Conservation (phyloP, 2,329 filamentous ascomycete species). For the Neofusicoccum umdonicola region DNA sequence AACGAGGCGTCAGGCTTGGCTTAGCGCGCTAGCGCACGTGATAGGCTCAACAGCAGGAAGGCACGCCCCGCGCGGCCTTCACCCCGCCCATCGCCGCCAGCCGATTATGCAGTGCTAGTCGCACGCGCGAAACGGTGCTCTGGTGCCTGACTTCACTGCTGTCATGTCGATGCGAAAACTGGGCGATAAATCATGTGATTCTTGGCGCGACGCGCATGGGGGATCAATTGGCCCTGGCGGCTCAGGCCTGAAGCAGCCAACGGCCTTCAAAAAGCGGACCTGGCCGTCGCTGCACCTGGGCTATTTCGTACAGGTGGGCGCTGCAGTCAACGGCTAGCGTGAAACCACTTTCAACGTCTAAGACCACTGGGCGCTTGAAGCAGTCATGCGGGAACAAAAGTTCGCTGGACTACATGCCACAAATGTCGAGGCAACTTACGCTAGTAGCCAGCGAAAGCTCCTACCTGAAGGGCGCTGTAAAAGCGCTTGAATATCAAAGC, state of each 20-base stretch:
- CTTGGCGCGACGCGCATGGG: background rate
- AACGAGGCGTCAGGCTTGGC: background rate
- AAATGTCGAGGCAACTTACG: too few relatives aligned
- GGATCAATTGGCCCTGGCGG: background rate
- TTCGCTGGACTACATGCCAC: too few relatives aligned
- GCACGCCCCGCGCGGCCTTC: background rate
- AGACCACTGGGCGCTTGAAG: too few relatives aligned
- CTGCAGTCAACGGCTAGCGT: background rate
- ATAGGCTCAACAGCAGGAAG: background rate
- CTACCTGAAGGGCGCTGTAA: too few relatives aligned
- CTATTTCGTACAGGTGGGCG: background rate
- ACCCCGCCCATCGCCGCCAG: too few relatives aligned
- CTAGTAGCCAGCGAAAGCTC: too few relatives aligned
- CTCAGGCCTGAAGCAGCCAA: background rate
- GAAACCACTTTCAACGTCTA: too few relatives aligned
- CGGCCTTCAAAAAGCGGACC: background rate
- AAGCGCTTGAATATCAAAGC: too few relatives aligned
- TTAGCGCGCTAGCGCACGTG: background rate
- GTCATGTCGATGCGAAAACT: too few relatives aligned
- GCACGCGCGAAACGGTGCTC: background rate
- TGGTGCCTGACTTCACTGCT: background rate
- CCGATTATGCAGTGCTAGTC: background rate
- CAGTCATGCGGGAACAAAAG: too few relatives aligned
- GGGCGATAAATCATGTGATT: slow-evolving; percentile 20
- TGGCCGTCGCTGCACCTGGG: background rate